Base-by-base conservation (phyloP, 1,284 basidiomycete species). In the Meira miltonrushii region DNA sequence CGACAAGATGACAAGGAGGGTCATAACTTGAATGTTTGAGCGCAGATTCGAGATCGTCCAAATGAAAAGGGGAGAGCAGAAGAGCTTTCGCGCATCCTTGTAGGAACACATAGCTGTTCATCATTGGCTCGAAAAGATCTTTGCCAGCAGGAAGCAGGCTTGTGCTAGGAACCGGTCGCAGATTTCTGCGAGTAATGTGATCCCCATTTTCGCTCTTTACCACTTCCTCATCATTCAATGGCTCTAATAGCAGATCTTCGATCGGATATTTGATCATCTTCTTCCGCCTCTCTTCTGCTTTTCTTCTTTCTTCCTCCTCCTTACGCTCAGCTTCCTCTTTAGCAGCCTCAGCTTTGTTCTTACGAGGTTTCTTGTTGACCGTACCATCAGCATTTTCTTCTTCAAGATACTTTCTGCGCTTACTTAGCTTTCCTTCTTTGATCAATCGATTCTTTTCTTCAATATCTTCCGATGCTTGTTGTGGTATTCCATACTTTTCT, bases 11-110 rank as follows among this genome's bases (percentile, higher is more conserved):
- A 69, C 91, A 92, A 0, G 86, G 83, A 2, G 86, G 83, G 38
- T 90, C 89, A 39, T 81, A 72, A 54, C 84, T 81, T 13, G 83
- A 82, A 78, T 98, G 94, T 54, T 87, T 86, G 28, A 98, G 81
- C 0, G 92, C 88, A 61, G 87, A 84, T 74, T 94, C 92, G 74
- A 89, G 91, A 70, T 97, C 95, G 78, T 98, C 95, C 69, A 97
- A 82, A 0, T 91, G 88, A 77, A 97, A 91, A 10, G 87, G 82
- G n/a, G 93, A 94, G 10, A 98, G 80, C 64, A 88, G 86, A 13
- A 98, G 82, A 1, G 92, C 87, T 83, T 89, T 87, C 8, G 92
- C 90, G 79, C 92, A 91, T 57, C 92, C 87, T 60, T 89, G 87
- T 66, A 97, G 80, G 79, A 95, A 95, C 78, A 89, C 92, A 90